Percentiles rank a stretch among this genome's conserved stretches.
These are phyloP conservation scores for Coemansia sp. DNA, from an alignment of 192 early-diverging fungal genomes.

Conservation along the genomic window DNA sequence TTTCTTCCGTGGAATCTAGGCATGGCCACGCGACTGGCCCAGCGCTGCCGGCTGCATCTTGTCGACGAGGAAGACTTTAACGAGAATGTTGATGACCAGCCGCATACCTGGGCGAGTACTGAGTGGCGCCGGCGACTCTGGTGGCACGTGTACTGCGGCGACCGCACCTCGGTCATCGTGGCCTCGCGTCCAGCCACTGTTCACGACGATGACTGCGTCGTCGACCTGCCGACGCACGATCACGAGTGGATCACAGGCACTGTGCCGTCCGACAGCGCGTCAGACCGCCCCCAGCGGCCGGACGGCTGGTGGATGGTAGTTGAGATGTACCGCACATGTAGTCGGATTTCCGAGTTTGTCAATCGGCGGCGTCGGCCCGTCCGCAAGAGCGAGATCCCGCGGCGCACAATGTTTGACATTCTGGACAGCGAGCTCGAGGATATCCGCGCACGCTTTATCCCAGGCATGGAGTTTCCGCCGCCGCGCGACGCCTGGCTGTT, in stretches of 20 bases:
- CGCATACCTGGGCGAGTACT: constrained; percentile 31
- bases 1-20: constrained; percentile 6
- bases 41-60: constrained; percentile 48
- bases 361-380: constrained; percentile 45
- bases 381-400: constrained; percentile 34
- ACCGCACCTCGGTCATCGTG: constrained; percentile 50
- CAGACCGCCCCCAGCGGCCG: constrained; percentile 17
- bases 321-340: constrained; percentile 43
- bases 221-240: constrained; percentile 44
- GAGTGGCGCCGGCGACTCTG: constrained; percentile 52
- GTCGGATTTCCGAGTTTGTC: constrained; percentile 47
- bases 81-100: constrained; percentile 39
- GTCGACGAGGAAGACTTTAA: constrained; percentile 52
- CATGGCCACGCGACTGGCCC: constrained; percentile 48
- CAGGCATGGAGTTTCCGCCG: constrained; percentile 46
- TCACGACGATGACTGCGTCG: constrained; percentile 51
- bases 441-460: constrained; percentile 28
- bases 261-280: constrained; percentile 9
- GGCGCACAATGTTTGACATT: constrained; percentile 46
- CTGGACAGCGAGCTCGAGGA: constrained; percentile 45
- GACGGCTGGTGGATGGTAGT: constrained; percentile 45
- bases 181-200: constrained; percentile 49
- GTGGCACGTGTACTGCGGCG: constrained; percentile 48
- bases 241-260: constrained; percentile 46
- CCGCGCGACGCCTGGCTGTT: constrained; percentile 25